Base-by-base conservation (phyloP, 1,284 basidiomycete species). In the Lentinula novae-zelandiae region DNA sequence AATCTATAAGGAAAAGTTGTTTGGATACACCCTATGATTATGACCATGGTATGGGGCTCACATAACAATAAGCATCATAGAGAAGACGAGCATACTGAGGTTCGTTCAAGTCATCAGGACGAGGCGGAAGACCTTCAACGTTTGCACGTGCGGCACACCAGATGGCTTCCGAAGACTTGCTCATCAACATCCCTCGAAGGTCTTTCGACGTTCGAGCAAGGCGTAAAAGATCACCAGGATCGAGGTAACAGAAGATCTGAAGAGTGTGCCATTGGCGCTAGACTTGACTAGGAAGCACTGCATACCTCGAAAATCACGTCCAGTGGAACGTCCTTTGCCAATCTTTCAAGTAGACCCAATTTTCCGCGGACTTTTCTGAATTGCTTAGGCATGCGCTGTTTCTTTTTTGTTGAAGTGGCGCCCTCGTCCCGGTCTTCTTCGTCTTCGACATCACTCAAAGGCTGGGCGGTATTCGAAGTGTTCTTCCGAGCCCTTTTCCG, bases 21-120 rank as follows among this genome's bases (percentile, higher is more conserved):
- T n/a, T 27, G 34, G 22, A n/a, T 15, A 6, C 34, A 27, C 4
- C 22, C 5, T 7, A 12, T 31, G 20, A n/a, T 15, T 27, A 33
- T 2, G 17, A 1, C 9, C 15, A 50, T 27, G 6, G 4, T 4
- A 2, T 15, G n/a, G 62, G n/a, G 57, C 67, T 46, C 51, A 66
- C 67, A 57, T 66, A 61, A 34, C 67, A 68, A 57, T 62, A 57
- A 1, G 58, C 51, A 38, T 62, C 63, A 55, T 67, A 68, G 4
- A 64, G 61, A 15, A 68, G 60, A 50, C 65, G 65, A 15, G 65
- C 66, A 31, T 64, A 68, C 22, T 62, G 64, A 10, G 67, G 66
- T 55, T 65, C 66, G 44, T 48, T 67, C 34, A 68, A 15, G 20
- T 65, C 66, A 4, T 63, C 57, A 0, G 67, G 67, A 13, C 59